These are phyloP conservation scores for Lentinus tigrinus DNA, from an alignment of 768 basidiomycete genomes.

Conservation along the genomic window DNA sequence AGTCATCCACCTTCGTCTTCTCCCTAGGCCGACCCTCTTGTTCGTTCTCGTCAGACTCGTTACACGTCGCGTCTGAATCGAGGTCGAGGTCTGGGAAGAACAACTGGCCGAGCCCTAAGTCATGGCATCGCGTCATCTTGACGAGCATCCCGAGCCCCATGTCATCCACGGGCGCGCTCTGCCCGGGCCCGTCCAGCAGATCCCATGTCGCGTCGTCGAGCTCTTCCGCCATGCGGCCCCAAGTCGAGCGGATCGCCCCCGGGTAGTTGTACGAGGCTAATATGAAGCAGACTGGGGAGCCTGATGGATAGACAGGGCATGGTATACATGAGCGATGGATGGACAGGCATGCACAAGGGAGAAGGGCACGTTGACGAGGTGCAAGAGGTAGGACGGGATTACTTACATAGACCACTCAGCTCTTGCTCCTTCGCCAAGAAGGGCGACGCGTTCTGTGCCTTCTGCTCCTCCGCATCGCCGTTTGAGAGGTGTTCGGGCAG, in stretches of 20 bases:
- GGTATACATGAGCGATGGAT: not conserved
- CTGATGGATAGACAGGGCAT: constrained; percentile 33
- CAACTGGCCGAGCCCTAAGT: constrained; percentile 71
- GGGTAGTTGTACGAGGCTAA: constrained; percentile 68
- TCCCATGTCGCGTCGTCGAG: constrained; percentile 68
- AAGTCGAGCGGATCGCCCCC: constrained; percentile 58
- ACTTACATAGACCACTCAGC: constrained; percentile 77
- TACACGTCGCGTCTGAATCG: constrained; percentile 6
- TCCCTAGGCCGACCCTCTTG: not conserved
- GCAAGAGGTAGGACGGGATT: not conserved
- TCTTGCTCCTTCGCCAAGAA: constrained; percentile 58
- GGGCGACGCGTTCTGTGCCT: constrained; percentile 30
- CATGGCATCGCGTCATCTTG: constrained; percentile 73
- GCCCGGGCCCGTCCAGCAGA: constrained; percentile 45
- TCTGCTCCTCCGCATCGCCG: constrained; percentile 8
- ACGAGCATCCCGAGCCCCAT: constrained; percentile 60
- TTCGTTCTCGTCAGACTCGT: not conserved
- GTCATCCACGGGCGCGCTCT: constrained; percentile 28
- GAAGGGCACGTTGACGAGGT: not conserved
- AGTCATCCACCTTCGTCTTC: not conserved
- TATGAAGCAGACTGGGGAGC: constrained; percentile 76
- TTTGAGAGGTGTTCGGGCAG: constrained; percentile 43
- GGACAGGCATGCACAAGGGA: constrained; percentile 2
- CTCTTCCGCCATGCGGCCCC: constrained; percentile 69
- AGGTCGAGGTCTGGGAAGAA: constrained; percentile 31